Evolutionary conservation across 108 stramenopile genomes (phyloP).

Genomic region (Cyclotella atomus): DNA sequence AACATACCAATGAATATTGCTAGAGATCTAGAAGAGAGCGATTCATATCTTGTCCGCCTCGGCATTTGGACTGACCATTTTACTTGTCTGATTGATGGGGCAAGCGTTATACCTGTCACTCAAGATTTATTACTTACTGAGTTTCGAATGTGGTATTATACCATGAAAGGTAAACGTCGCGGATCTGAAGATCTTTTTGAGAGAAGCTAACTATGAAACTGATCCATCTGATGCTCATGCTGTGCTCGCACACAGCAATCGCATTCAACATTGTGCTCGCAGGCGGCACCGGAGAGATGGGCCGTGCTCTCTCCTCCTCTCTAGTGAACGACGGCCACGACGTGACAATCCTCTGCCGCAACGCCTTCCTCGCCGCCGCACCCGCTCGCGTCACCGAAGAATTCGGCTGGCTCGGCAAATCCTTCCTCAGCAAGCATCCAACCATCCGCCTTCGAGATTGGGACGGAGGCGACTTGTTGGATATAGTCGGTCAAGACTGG

Average conservation of each 20-base stretch:
- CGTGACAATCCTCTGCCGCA: constrained; percentile 80
- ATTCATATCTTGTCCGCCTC: too few relatives aligned
- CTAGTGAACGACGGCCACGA: constrained; percentile 55
- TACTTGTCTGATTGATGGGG: too few relatives aligned
- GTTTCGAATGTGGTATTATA: too few relatives aligned
- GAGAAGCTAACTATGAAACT: too few relatives aligned
- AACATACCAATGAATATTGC: too few relatives aligned
- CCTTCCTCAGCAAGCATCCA: constrained; percentile 58
- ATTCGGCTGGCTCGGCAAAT: constrained; percentile 79
- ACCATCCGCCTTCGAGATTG: constrained; percentile 76
- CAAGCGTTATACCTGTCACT: too few relatives aligned
- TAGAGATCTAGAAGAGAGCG: too few relatives aligned
- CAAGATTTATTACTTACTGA: too few relatives aligned
- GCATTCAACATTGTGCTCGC: constrained; percentile 73
- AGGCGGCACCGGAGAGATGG: constrained; percentile 80
- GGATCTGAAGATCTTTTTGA: too few relatives aligned
- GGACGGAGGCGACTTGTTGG: constrained; percentile 88
- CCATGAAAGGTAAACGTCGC: too few relatives aligned
- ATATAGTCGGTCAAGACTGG: constrained; percentile 80
- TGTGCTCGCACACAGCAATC: background rate
- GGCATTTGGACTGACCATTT: too few relatives aligned
- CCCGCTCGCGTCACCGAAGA: constrained; percentile 72
- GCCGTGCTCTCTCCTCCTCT: constrained; percentile 52
- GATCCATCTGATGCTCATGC: too few relatives aligned
- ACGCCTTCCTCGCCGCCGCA: constrained; percentile 79